phyloP scores from a whole-genome alignment of 371 early-diverging fungal genomes.

The Furculomyces boomerangus region DNA sequence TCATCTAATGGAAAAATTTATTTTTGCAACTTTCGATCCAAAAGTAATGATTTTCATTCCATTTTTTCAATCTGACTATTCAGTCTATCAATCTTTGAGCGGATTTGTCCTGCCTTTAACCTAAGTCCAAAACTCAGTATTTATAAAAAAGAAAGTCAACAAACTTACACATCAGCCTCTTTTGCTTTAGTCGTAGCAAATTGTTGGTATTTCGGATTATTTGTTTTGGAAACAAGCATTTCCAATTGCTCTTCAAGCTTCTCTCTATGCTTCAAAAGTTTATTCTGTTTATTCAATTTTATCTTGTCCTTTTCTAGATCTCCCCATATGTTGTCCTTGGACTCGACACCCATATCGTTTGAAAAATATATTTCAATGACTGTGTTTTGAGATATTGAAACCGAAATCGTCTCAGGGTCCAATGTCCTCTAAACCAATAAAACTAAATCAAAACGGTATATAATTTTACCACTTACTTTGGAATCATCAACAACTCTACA shows the following conservation, averaged over 20 bases:
- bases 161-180: constrained; percentile 18
- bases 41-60: too few relatives aligned
- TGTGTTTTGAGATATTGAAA: too few relatives aligned
- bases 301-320: background rate
- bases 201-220: constrained; percentile 3
- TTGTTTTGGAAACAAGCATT: constrained; percentile 12
- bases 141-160: background rate
- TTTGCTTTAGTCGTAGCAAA: constrained; percentile 17
- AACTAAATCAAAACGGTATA: too few relatives aligned
- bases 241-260: background rate
- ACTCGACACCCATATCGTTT: background rate
- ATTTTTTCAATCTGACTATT: too few relatives aligned
- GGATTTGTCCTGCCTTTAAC: background rate
- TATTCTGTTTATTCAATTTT: background rate
- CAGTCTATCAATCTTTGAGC: background rate
- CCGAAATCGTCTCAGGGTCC: too few relatives aligned
- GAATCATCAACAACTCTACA: background rate
- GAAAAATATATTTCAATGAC: background rate
- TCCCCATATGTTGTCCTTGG: background rate
- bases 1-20: too few relatives aligned
- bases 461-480: too few relatives aligned
- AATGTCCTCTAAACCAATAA: background rate
- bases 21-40: too few relatives aligned
- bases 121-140: background rate
- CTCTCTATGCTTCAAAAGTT: background rate